These are phyloP conservation scores for Pascua sp. DNA, from an alignment of 1,284 basidiomycete species.

Conservation along the genomic window DNA sequence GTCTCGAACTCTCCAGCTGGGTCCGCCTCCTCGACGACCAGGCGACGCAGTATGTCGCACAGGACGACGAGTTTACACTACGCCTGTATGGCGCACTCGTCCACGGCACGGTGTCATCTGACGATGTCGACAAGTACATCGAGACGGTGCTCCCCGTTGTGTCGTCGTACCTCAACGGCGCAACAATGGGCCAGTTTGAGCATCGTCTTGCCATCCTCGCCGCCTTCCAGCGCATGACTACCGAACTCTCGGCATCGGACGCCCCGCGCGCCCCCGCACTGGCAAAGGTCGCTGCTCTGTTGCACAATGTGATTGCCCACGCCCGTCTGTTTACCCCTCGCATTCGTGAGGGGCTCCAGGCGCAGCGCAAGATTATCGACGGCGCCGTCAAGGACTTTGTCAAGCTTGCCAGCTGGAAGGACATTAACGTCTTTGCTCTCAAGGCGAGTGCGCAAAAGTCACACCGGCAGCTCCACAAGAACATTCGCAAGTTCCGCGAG, in stretches of 20 bases:
- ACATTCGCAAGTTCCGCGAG: conserved; percentile 88
- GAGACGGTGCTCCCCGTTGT: conserved; percentile 71
- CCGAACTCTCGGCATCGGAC: conserved; percentile 17
- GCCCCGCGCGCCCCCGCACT: conserved; percentile 50
- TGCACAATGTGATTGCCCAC: conserved; percentile 66
- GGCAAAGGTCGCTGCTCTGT: conserved; percentile 58
- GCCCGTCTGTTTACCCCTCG: conserved; percentile 63
- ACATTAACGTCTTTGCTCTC: conserved; percentile 91
- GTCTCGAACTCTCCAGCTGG: conserved; percentile 87
- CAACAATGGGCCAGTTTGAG: conserved; percentile 77
- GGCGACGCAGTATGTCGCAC: conserved; percentile 58
- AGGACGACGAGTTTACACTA: conserved; percentile 86
- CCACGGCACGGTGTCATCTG: conserved; percentile 60
- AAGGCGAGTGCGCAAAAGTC: conserved; percentile 87
- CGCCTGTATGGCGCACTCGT: conserved; percentile 77
- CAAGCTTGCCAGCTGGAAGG: conserved; percentile 97
- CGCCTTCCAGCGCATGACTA: conserved; percentile 60
- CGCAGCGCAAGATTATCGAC: conserved; percentile 66
- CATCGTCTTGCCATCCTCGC: conserved; percentile 66
- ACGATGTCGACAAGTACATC: conserved; percentile 50
- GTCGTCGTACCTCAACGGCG: conserved; percentile 73
- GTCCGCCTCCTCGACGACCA: conserved; percentile 74
- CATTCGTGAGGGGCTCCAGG: conserved; percentile 57
- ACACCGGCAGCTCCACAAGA: conserved; percentile 87
- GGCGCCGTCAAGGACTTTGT: conserved; percentile 80